phyloP scores from a whole-genome alignment of 83 land plant genomes.

The Thuja plicata region DNA sequence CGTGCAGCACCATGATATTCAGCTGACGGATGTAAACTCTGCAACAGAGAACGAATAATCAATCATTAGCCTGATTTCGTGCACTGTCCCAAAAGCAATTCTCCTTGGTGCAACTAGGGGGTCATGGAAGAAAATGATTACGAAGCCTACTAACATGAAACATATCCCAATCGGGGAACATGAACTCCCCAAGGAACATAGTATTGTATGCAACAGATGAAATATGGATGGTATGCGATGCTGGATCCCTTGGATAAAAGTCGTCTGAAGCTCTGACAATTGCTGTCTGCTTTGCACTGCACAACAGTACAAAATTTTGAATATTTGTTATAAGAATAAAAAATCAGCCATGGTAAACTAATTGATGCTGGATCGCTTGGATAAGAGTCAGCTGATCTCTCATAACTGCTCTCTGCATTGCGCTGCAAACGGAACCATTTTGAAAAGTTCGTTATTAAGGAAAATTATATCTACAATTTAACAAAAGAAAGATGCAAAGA shows the following conservation, averaged over 20 bases:
- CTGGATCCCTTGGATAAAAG: conserved; percentile 89
- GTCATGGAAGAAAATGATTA: background rate
- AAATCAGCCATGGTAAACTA: background rate
- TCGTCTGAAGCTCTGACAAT: conserved; percentile 90
- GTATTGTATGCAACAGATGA: conserved; percentile 88
- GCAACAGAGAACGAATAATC: conserved; percentile 14
- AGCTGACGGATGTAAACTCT: conserved; percentile 86
- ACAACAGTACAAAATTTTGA: background rate
- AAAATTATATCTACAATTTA: background rate
- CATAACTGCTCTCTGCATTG: conserved; percentile 78
- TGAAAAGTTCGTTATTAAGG: background rate
- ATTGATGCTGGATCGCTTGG: conserved; percentile 79
- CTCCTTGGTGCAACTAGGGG: background rate
- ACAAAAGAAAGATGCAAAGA: background rate
- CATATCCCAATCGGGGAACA: conserved; percentile 99
- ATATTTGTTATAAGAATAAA: background rate
- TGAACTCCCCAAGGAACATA: conserved; percentile 85
- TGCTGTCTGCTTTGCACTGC: conserved; percentile 86
- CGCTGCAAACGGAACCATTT: conserved; percentile 35
- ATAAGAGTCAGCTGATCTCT: conserved; percentile 90
- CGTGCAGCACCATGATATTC: conserved; percentile 94
- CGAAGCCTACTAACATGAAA: conserved; percentile 64
- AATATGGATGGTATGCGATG: conserved; percentile 91
- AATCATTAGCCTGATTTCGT: too few relatives aligned
- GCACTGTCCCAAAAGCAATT: background rate